A percentile compares a stretch with the other conserved stretches of the same genome.
phyloP scores from a whole-genome alignment of 2,329 filamentous ascomycete species.

The Arthrobotrys megalospora region DNA sequence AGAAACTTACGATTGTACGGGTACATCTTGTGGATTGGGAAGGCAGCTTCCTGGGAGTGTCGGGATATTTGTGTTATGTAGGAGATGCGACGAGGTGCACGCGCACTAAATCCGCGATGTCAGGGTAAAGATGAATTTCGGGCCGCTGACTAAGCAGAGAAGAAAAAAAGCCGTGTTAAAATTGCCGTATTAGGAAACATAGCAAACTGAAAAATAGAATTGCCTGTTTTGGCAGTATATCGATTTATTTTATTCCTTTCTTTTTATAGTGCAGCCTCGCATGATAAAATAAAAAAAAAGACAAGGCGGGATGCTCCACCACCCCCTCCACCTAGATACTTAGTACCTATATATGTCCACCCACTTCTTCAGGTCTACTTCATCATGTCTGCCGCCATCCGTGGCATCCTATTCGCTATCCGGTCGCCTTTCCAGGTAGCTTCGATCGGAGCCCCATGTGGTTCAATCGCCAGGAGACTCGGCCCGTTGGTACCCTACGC shows the following conservation, averaged over 20 bases:
- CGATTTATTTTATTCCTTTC: no score
- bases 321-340: not conserved
- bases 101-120: conserved; percentile 14
- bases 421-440: not conserved
- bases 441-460: not conserved
- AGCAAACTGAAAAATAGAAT: not conserved
- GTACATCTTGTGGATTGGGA: conserved; percentile 61
- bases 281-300: no score
- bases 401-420: not conserved
- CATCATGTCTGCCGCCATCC: conserved; percentile 25
- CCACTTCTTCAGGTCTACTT: not conserved
- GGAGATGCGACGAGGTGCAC: not conserved
- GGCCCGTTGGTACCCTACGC: not conserved
- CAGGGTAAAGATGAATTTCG: not conserved
- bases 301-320: no score
- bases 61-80: not conserved
- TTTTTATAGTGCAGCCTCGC: no score
- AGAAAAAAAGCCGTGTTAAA: not conserved
- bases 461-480: not conserved
- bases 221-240: no score
- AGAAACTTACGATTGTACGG: conserved; percentile 64
- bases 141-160: not conserved
- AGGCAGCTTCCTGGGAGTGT: not conserved
- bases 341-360: not conserved
- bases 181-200: not conserved